phyloP scores from a whole-genome alignment of 106 monocot species.

The Agapanthus africanus region DNA sequence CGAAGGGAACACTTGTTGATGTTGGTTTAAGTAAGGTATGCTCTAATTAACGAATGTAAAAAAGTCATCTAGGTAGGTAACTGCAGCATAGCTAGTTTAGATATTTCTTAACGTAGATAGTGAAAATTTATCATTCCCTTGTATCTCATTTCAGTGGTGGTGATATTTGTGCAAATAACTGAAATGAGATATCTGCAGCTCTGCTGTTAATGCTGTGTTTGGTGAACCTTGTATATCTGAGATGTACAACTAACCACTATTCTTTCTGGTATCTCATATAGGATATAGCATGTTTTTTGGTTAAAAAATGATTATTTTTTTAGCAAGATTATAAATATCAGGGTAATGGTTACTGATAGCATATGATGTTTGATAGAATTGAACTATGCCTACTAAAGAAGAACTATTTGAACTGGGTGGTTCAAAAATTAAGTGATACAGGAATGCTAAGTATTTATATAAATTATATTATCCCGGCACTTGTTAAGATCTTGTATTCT shows the following conservation, averaged over 20 bases:
- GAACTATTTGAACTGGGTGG: background rate
- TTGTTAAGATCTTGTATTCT: no score
- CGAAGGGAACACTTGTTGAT: constrained; percentile 70
- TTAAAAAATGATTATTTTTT: background rate
- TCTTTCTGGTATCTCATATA: background rate
- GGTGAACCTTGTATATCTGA: background rate
- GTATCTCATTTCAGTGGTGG: background rate
- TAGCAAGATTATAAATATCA: background rate
- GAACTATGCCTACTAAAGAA: background rate
- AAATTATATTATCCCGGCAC: no score
- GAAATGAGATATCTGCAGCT: background rate
- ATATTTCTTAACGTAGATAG: background rate
- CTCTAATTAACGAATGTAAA: background rate
- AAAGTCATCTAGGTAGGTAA: background rate
- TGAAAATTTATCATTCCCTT: background rate
- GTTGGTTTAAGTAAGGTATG: constrained; percentile 92
- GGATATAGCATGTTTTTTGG: background rate
- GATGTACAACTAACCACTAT: background rate
- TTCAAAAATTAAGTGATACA: background rate
- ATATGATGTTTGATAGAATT: background rate
- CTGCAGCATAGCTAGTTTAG: background rate
- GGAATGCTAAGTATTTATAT: background rate
- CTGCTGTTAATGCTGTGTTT: background rate
- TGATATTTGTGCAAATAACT: background rate
- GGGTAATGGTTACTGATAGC: background rate